Base-by-base conservation (phyloP, 2,329 filamentous ascomycete genomes). In the Pseudogymnoascus sp. region DNA sequence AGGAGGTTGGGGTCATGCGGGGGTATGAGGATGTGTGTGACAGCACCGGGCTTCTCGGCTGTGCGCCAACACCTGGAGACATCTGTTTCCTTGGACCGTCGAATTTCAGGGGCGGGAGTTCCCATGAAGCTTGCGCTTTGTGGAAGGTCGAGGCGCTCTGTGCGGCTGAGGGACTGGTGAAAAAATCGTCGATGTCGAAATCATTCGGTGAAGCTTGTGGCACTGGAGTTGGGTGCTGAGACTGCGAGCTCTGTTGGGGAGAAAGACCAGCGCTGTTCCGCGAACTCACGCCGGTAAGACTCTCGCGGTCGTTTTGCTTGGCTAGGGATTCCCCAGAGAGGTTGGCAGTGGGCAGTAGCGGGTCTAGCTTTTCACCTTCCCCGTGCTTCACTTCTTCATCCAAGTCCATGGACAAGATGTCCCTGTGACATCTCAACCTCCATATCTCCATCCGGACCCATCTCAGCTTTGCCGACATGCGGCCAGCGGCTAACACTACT, bases 371-470 rank as follows among this genome's bases (percentile, higher is more conserved):
- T 23, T 7, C 64, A 67, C 57, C 63, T 69, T 25, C 69, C 10
- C 19, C 39, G 16, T 16, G 6, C 43, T 64, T 23, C 23, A 67
- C 72, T 71, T 96, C 93, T 69, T 96, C 91, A 63, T 93, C 89
- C 7, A 98, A 79, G 73, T 99, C 95, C 75, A 92, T 83, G 4
- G 86, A 80, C 19, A 99, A 79, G 66, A 98, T 93, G 71, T 97
- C 93, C 45, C 89, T 87, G 75, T 99, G 93, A 68, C 93, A 97
- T 72, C 86, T 93, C 71, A 93, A 84, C 63, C 88, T 90, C 92
- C 93, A 97, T 19, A 97, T 95, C 69, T 96, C 92, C 74, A 96
- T 89, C 66, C 93, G 84, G n/a, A 89, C 87, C 93, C 93, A 97
- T 74, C 95, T 96, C 66, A 99, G 78, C 73, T 93, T 92, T 3